Percentiles rank a stretch among this genome's conserved stretches.
Evolutionary conservation across 2,329 filamentous ascomycete species (phyloP).

Genomic region (Sporothrix inflata): DNA sequence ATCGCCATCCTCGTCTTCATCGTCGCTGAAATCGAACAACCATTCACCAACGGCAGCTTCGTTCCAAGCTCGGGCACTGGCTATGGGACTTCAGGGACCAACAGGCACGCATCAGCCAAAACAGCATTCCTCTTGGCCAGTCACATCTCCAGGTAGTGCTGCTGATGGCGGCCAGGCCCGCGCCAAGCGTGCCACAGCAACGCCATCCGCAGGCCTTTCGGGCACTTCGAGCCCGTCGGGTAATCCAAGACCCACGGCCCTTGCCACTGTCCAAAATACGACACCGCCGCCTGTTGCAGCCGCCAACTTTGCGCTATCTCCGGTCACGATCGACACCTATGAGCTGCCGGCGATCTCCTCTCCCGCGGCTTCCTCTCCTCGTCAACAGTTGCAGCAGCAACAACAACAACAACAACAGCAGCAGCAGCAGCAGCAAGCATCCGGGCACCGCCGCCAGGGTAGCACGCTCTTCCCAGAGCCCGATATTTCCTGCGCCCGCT

Average conservation of each 20-base stretch:
- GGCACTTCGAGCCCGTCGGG: not conserved
- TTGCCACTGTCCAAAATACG: not conserved
- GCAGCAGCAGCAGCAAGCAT: no score
- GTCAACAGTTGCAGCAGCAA: not conserved
- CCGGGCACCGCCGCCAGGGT: slow-evolving; percentile 36
- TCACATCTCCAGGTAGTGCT: not conserved
- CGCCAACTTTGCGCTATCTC: slow-evolving; percentile 27
- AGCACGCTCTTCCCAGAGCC: slow-evolving; percentile 67
- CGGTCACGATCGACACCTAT: slow-evolving; percentile 26
- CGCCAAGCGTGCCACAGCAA: not conserved
- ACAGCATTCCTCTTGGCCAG: slow-evolving; percentile 10
- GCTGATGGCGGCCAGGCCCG: not conserved
- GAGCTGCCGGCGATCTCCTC: slow-evolving; percentile 18
- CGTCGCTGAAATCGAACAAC: slow-evolving; percentile 17
- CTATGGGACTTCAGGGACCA: slow-evolving; percentile 26
- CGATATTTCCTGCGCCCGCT: slow-evolving; percentile 72
- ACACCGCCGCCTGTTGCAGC: not conserved
- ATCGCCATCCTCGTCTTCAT: slow-evolving; percentile 26
- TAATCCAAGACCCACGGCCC: not conserved
- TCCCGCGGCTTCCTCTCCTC: not conserved
- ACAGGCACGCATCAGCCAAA: not conserved
- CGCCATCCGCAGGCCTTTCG: not conserved
- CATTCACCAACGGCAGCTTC: slow-evolving; percentile 30
- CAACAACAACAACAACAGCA: slow-evolving; percentile 2
- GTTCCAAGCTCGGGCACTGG: slow-evolving; percentile 43